Percentiles rank a stretch among this genome's conserved stretches.
Conservation (phyloP, 345 rosid species). For the Microthlaspi erraticum region DNA sequence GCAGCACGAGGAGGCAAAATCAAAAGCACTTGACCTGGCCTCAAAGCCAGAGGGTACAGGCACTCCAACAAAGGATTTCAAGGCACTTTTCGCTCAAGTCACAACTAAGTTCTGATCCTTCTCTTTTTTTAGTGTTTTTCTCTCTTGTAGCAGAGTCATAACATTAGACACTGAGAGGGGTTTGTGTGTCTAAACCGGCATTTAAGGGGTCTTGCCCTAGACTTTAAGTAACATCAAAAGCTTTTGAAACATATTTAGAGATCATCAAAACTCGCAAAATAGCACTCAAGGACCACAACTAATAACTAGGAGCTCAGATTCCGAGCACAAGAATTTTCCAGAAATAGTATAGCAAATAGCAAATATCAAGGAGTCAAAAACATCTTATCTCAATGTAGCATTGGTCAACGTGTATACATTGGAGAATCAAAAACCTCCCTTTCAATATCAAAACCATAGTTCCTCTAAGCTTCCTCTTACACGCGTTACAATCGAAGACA, state of each 20-base stretch:
- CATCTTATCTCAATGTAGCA: conserved; percentile 40
- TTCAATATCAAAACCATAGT: neutral
- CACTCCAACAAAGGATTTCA: conserved; percentile 86
- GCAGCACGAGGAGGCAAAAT: conserved; percentile 72
- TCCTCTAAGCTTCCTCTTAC: conserved; percentile 34
- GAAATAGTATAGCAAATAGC: conserved; percentile 31
- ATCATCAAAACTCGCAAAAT: conserved; percentile 22
- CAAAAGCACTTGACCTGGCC: conserved; percentile 89
- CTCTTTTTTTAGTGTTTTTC: conserved; percentile 6
- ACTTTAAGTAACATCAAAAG: conserved; percentile 32
- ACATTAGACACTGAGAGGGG: conserved; percentile 26
- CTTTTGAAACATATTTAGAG: conserved; percentile 30
- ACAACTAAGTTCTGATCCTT: conserved; percentile 62
- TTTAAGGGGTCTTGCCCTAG: conserved; percentile 28
- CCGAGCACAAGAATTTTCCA: conserved; percentile 41
- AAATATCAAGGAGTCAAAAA: conserved; percentile 24
- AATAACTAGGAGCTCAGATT: conserved; percentile 37
- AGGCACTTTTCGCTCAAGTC: conserved; percentile 73
- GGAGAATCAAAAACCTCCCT: conserved; percentile 35
- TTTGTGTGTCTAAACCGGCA: conserved; percentile 33
- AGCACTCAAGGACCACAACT: conserved; percentile 36
- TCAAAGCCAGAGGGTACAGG: conserved; percentile 88
- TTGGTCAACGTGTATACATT: conserved; percentile 42
- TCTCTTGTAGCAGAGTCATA: conserved; percentile 23
- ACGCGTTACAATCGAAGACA: conserved; percentile 39